Conservation (phyloP, 306 rosid genomes). For the Leucaena leucocephala region DNA sequence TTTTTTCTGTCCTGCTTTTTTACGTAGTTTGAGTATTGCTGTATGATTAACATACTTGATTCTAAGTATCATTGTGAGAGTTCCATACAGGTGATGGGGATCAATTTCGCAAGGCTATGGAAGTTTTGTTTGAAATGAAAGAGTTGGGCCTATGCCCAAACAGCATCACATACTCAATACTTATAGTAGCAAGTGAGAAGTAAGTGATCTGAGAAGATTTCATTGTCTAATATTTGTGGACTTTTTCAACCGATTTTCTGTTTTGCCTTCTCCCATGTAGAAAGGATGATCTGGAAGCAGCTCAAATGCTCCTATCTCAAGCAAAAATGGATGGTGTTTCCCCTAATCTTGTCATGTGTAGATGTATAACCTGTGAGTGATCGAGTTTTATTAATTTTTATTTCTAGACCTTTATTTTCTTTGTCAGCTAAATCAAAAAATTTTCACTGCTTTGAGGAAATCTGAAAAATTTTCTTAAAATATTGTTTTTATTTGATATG, state of each 20-base stretch:
- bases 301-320: slow-evolving; percentile 73
- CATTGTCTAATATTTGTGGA: slow-evolving; percentile 21
- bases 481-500: not conserved
- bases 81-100: slow-evolving; percentile 82
- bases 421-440: slow-evolving; percentile 7
- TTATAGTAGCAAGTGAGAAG: slow-evolving; percentile 84
- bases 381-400: slow-evolving; percentile 10
- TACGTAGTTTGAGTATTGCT: slow-evolving; percentile 26
- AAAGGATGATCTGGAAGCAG: slow-evolving; percentile 78
- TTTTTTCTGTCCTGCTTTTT: not conserved
- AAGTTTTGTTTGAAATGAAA: slow-evolving; percentile 81
- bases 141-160: slow-evolving; percentile 73
- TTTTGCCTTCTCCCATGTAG: slow-evolving; percentile 48
- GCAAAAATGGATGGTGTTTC: slow-evolving; percentile 72
- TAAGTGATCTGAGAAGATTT: slow-evolving; percentile 45
- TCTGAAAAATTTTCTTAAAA: slow-evolving; percentile 16
- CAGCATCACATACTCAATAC: slow-evolving; percentile 87
- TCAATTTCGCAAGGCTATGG: slow-evolving; percentile 83
- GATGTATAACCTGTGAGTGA: slow-evolving; percentile 78
- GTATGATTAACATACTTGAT: slow-evolving; percentile 35
- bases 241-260: slow-evolving; percentile 35
- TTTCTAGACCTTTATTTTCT: slow-evolving; percentile 28
- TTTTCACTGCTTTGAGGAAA: slow-evolving; percentile 25
- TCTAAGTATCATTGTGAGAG: slow-evolving; percentile 28
- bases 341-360: slow-evolving; percentile 61